These are phyloP conservation scores for Globisporangium parvum DNA, from an alignment of 352 stramenopile genomes.

Conservation along the genomic window DNA sequence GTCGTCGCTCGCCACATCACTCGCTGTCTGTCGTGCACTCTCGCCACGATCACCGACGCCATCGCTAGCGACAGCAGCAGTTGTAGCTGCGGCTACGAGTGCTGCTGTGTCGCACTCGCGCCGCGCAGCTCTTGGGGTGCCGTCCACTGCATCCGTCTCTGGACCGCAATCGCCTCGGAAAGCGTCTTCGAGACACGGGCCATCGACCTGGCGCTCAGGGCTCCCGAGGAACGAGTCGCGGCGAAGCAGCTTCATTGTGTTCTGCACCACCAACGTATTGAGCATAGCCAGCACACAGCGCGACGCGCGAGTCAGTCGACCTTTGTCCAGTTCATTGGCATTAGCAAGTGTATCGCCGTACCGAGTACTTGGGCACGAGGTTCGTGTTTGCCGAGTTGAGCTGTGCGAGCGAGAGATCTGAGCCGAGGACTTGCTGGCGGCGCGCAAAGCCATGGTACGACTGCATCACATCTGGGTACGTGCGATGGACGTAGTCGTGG, in stretches of 20 bases:
- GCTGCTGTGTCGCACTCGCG: too few relatives aligned
- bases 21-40: not conserved
- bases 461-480: constrained; percentile 45
- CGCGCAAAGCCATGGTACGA: constrained; percentile 53
- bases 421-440: constrained; percentile 35
- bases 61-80: too few relatives aligned
- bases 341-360: constrained; percentile 3
- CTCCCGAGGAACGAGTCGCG: constrained; percentile 17
- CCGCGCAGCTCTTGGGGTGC: too few relatives aligned
- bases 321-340: not conserved
- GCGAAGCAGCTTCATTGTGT: constrained; percentile 24
- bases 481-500: constrained; percentile 75
- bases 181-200: not conserved
- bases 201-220: not conserved
- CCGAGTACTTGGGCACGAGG: constrained; percentile 53
- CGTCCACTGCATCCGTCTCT: not conserved
- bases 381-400: constrained; percentile 45
- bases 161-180: not conserved
- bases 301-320: not conserved
- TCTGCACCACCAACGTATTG: constrained; percentile 20
- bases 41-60: too few relatives aligned
- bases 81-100: too few relatives aligned
- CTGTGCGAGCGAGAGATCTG: constrained; percentile 21
- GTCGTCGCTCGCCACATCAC: constrained; percentile 7
- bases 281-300: not conserved